Conservation (phyloP, 345 rosid genomes). For the Euphorbia lathyris region DNA sequence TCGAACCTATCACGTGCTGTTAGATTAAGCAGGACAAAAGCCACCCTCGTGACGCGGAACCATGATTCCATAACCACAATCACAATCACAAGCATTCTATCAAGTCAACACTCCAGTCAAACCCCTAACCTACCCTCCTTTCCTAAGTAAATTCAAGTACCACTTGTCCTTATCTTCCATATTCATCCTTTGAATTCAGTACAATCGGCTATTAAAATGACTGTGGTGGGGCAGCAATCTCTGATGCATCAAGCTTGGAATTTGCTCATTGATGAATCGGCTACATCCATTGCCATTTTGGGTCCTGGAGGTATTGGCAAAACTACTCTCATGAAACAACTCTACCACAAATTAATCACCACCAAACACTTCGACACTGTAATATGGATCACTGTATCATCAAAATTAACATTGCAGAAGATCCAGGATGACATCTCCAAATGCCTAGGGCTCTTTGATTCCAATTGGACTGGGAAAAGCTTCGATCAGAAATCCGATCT, state of each 20-base stretch:
- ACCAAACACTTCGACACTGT: too few species aligned
- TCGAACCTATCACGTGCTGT: too few species aligned
- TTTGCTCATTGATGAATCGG: background rate
- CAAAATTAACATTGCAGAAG: background rate
- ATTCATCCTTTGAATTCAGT: too few species aligned
- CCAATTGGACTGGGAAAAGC: background rate
- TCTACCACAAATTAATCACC: background rate
- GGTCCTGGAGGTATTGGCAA: background rate
- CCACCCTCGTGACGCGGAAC: too few species aligned
- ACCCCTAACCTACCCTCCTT: too few species aligned
- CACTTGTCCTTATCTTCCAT: too few species aligned
- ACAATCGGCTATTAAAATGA: too few species aligned
- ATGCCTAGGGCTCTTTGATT: background rate
- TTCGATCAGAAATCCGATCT: background rate
- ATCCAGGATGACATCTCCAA: background rate
- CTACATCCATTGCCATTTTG: background rate
- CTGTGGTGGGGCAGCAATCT: background rate
- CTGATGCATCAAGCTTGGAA: background rate
- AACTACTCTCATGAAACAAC: background rate
- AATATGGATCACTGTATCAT: background rate
- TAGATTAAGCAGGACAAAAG: too few species aligned
- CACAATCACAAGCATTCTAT: too few species aligned
- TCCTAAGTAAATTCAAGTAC: too few species aligned
- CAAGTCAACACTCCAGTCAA: too few species aligned
- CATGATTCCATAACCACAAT: too few species aligned